Percentiles rank a stretch among this genome's conserved stretches.
These are phyloP conservation scores for Carex arenaria DNA, from an alignment of 202 grass and related monocot genomes.

Conservation along the genomic window DNA sequence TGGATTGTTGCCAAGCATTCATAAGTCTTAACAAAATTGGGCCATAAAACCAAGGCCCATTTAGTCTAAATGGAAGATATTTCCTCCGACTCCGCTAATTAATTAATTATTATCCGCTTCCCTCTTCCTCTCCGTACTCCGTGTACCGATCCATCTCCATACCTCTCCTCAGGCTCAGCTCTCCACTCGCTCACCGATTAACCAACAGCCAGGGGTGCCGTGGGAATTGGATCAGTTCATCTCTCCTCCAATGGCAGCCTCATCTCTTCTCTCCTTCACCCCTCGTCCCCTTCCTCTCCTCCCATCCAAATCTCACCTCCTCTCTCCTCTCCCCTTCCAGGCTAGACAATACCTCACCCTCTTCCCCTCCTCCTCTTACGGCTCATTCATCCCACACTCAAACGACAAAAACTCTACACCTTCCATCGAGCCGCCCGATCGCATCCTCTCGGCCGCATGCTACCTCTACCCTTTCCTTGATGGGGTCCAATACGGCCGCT, in stretches of 20 bases:
- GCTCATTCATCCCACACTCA: constrained; percentile 28
- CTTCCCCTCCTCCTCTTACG: neutral
- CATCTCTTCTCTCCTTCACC: constrained; percentile 18
- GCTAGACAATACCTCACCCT: neutral
- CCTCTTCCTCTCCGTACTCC: constrained; percentile 3
- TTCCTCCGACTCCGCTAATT: neutral
- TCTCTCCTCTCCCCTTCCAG: neutral
- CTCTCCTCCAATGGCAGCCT: neutral
- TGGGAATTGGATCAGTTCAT: neutral
- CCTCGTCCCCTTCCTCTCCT: neutral
- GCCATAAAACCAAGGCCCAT: neutral
- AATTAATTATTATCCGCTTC: neutral
- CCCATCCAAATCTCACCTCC: neutral
- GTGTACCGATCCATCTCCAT: constrained; percentile 14
- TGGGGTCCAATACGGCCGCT: constrained; percentile 78
- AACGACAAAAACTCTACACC: constrained; percentile 27
- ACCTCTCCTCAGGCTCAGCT: neutral
- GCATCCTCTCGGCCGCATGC: constrained; percentile 65
- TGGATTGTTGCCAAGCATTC: neutral
- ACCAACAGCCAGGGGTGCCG: neutral
- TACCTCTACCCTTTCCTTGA: constrained; percentile 98
- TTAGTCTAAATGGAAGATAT: neutral
- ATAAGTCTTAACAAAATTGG: neutral
- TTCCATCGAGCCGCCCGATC: constrained; percentile 57
- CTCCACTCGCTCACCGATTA: neutral